Conservation (phyloP, 2,329 filamentous ascomycete genomes). For the Botrytis fragariae region DNA sequence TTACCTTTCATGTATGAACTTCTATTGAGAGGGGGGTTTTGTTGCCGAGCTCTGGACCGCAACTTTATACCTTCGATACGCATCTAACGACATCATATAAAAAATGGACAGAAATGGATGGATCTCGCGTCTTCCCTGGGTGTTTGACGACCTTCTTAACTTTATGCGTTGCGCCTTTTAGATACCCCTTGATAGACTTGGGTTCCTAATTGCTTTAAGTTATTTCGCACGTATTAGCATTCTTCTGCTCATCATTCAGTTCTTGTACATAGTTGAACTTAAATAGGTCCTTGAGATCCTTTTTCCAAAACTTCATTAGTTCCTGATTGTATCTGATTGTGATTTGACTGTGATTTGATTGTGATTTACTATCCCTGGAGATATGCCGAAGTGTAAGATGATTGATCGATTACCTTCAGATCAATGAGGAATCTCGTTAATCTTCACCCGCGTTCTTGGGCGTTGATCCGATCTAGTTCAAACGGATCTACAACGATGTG, state of each 20-base stretch:
- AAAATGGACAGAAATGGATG: conserved; percentile 12
- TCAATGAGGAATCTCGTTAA: neutral
- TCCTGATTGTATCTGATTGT: conserved; percentile 2
- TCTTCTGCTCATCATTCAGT: conserved; percentile 15
- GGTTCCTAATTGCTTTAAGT: conserved; percentile 4
- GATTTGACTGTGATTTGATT: too few species aligned
- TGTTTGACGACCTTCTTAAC: conserved; percentile 9
- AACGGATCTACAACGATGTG: conserved; percentile 8
- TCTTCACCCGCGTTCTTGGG: neutral
- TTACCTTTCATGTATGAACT: conserved; percentile 22
- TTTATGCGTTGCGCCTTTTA: conserved; percentile 14
- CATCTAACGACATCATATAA: conserved; percentile 9
- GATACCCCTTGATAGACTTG: conserved; percentile 4
- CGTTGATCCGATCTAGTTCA: neutral
- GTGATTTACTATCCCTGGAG: neutral
- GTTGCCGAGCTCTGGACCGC: conserved; percentile 13
- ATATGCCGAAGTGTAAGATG: neutral
- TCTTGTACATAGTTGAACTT: conserved; percentile 19
- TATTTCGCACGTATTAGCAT: conserved; percentile 10
- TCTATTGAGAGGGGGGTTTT: conserved; percentile 20
- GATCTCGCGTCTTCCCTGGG: conserved; percentile 14
- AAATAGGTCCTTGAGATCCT: conserved; percentile 2
- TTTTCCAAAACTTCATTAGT: conserved; percentile 2
- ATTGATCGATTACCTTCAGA: neutral
- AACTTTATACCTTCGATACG: conserved; percentile 12